phyloP scores from a whole-genome alignment of 2,329 filamentous ascomycete species.

The Ophiostoma populinum region DNA sequence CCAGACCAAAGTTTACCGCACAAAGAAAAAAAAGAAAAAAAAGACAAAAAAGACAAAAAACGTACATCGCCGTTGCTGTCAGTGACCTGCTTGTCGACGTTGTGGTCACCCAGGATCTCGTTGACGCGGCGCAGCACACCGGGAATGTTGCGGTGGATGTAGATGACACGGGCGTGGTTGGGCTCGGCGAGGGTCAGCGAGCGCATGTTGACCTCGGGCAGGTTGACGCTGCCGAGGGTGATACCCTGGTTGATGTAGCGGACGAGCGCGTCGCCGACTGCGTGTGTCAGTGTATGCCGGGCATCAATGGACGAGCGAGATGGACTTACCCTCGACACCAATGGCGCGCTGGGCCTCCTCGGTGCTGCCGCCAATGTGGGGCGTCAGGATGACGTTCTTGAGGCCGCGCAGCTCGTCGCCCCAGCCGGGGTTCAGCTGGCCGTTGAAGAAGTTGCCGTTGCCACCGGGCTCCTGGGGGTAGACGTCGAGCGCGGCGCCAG shows the following conservation, averaged over 20 bases:
- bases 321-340: slow-evolving; percentile 53
- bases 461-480: slow-evolving; percentile 86
- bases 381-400: slow-evolving; percentile 87
- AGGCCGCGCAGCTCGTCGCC: slow-evolving; percentile 67
- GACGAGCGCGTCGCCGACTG: slow-evolving; percentile 69
- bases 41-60: background rate
- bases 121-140: slow-evolving; percentile 92
- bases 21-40: background rate
- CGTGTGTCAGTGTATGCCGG: slow-evolving; percentile 5
- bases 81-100: slow-evolving; percentile 97
- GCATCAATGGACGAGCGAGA: background rate
- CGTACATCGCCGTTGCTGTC: slow-evolving; percentile 77
- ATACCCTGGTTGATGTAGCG: slow-evolving; percentile 92
- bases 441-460: slow-evolving; percentile 91
- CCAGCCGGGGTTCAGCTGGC: slow-evolving; percentile 58
- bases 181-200: slow-evolving; percentile 81
- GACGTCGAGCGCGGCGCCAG: slow-evolving; percentile 89
- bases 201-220: slow-evolving; percentile 86
- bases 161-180: slow-evolving; percentile 80
- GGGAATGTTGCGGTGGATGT: slow-evolving; percentile 91
- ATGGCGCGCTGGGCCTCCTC: slow-evolving; percentile 96
- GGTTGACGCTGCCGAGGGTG: slow-evolving; percentile 82
- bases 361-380: slow-evolving; percentile 93
- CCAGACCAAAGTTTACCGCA: too few species aligned
- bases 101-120: slow-evolving; percentile 84